A percentile compares a stretch with the other conserved stretches of the same genome.
Conservation (phyloP, 2,329 filamentous ascomycete genomes). For the Aspergillus udagawae region DNA sequence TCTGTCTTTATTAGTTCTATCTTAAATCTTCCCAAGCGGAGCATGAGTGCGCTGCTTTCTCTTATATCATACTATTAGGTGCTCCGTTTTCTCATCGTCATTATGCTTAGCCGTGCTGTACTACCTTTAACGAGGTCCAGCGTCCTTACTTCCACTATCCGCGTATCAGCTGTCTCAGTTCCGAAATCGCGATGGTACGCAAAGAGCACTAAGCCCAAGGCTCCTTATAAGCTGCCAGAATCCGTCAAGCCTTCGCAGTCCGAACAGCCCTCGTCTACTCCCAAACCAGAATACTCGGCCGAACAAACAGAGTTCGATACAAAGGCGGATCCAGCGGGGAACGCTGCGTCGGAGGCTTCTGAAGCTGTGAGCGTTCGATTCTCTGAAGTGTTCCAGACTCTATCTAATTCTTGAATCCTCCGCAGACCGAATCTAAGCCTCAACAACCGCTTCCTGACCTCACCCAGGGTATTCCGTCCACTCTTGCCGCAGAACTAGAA, state of each 20-base stretch:
- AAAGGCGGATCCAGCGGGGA: conserved; percentile 28
- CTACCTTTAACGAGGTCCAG: conserved; percentile 44
- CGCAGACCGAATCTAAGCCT: conserved; percentile 39
- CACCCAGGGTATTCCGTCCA: conserved; percentile 91
- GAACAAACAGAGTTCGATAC: conserved; percentile 39
- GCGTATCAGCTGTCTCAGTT: conserved; percentile 29
- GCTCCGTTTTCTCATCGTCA: conserved; percentile 14
- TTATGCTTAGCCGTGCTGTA: conserved; percentile 44
- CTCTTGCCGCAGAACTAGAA: conserved; percentile 71
- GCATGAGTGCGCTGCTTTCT: conserved; percentile 17
- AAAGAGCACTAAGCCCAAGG: conserved; percentile 32
- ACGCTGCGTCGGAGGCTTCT: conserved; percentile 25
- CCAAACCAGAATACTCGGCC: conserved; percentile 25
- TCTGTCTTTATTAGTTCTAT: not conserved
- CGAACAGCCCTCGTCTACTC: conserved; percentile 21
- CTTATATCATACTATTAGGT: conserved; percentile 11
- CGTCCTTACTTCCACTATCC: conserved; percentile 33
- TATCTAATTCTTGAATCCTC: conserved; percentile 8
- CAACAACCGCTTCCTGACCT: conserved; percentile 78
- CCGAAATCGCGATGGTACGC: conserved; percentile 38
- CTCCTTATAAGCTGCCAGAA: conserved; percentile 33
- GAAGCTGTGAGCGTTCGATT: conserved; percentile 23
- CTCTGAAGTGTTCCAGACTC: not conserved
- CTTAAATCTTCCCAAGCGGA: conserved; percentile 4
- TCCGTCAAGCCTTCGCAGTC: conserved; percentile 26